Conservation (phyloP, 2,329 filamentous ascomycete species). For the Monosporascus sp. region DNA sequence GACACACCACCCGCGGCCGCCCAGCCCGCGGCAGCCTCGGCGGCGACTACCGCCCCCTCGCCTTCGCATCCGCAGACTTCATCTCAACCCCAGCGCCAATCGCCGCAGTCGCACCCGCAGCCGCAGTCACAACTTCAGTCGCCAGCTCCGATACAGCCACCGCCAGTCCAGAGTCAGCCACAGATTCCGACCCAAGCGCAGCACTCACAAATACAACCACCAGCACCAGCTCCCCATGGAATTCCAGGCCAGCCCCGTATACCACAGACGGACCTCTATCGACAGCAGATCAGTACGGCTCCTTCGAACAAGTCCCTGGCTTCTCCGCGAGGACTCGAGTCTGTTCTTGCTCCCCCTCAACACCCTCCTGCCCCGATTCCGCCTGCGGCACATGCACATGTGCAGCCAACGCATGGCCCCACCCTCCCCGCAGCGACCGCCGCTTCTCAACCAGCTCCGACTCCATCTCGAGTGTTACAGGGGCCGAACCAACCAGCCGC, state of each 20-base stretch:
- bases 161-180: constrained; percentile 10
- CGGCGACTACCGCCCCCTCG: constrained; percentile 1
- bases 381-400: constrained; percentile 16
- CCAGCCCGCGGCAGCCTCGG: constrained; percentile 2
- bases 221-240: not conserved
- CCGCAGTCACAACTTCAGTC: constrained; percentile 7
- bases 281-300: constrained; percentile 6
- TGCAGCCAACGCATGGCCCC: constrained; percentile 15
- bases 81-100: constrained; percentile 5
- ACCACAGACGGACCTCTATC: constrained; percentile 9
- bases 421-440: constrained; percentile 20
- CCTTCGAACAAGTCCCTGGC: constrained; percentile 10
- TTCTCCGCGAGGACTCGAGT: constrained; percentile 25
- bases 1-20: constrained; percentile 22
- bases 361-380: constrained; percentile 18
- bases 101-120: constrained; percentile 10
- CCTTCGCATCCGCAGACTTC: constrained; percentile 7
- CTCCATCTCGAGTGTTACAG: constrained; percentile 17
- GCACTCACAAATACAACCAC: constrained; percentile 5
- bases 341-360: constrained; percentile 27
- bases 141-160: constrained; percentile 12
- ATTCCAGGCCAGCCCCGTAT: constrained; percentile 1
- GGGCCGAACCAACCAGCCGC: constrained; percentile 13
- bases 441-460: constrained; percentile 20
- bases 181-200: constrained; percentile 9